Evolutionary conservation across 768 basidiomycete genomes (phyloP).

Genomic region (Phaeotremella skinneri): DNA sequence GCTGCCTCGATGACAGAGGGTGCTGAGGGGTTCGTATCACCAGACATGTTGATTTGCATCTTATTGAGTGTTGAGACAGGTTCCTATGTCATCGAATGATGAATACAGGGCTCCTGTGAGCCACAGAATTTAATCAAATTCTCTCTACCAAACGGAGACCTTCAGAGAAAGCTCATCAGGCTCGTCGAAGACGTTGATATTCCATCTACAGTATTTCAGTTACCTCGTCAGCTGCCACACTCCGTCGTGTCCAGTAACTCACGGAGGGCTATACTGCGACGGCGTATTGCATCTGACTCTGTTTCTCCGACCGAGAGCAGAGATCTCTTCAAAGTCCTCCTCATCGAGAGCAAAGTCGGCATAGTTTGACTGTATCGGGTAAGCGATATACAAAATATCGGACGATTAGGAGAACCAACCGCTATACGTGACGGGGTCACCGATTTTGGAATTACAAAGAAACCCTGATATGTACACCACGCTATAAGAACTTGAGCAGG

Average conservation of each 20-base stretch:
- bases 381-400: slow-evolving; percentile 6
- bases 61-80: no score
- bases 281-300: slow-evolving; percentile 66
- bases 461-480: slow-evolving; percentile 71
- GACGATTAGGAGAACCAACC: background rate
- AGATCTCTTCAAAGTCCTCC: slow-evolving; percentile 64
- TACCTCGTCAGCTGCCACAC: background rate
- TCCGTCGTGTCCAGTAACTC: background rate
- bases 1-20: no score
- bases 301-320: slow-evolving; percentile 57
- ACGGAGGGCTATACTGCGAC: slow-evolving; percentile 56
- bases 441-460: slow-evolving; percentile 78
- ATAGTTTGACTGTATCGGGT: background rate
- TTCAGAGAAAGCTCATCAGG: slow-evolving; percentile 54
- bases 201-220: slow-evolving; percentile 56
- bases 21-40: no score
- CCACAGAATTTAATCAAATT: no score
- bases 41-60: no score
- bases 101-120: no score
- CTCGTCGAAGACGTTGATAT: slow-evolving; percentile 68
- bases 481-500: slow-evolving; percentile 76
- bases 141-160: background rate
- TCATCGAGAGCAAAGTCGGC: slow-evolving; percentile 24
- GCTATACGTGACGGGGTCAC: slow-evolving; percentile 58
- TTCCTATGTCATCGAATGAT: no score